Base-by-base conservation (phyloP, 1,284 basidiomycete species). In the Neotropicomus parvogracilis region DNA sequence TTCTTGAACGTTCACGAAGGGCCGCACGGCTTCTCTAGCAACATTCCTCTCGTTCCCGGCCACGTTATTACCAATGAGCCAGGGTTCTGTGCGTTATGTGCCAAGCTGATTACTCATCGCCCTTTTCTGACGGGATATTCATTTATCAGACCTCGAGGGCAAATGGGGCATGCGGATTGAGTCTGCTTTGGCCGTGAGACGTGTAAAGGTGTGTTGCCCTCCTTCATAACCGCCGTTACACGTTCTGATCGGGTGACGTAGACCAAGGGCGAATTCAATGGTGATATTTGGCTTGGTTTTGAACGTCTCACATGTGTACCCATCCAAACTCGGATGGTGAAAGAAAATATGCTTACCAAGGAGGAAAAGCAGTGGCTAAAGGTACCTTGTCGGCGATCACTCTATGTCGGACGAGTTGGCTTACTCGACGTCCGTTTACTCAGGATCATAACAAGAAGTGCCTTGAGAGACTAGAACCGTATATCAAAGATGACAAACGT, bases 311-410 rank as follows among this genome's bases (percentile, higher is more conserved):
- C 94, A 3, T 87, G 85, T 65, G 92, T 95, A 5, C 95, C 97
- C 0, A 97, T 99, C 62, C 90, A 95, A 70, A 91, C 89, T 3
- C 81, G 83, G 57, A 87, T 99, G 78, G 83, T 98, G 46, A 90
- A 94, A 62, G 83, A 86, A 48, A 73, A 69, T 34, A 81, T 98
- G 78, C 77, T 98, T 54, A 83, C 83, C 11, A 87, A 85, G 60
- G 85, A 88, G 49, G 94, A 99, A 74, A 86, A 86, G 59, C 70
- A 80, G 50, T 97, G 95, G 95, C 64, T 99, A 46, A 95, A 93
- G 76, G 85, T 84, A 50, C 28, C 4, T 47, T 3, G 34, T 37
- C 70, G 60, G 49, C 39, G 31, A 49, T 34, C 14, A 52, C 29
- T 34, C 24, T 21, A 29, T 36, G 34, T 44, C 24, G 19, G 36